phyloP scores from a whole-genome alignment of 345 rosid species.

The Schrenkiella parvula region DNA sequence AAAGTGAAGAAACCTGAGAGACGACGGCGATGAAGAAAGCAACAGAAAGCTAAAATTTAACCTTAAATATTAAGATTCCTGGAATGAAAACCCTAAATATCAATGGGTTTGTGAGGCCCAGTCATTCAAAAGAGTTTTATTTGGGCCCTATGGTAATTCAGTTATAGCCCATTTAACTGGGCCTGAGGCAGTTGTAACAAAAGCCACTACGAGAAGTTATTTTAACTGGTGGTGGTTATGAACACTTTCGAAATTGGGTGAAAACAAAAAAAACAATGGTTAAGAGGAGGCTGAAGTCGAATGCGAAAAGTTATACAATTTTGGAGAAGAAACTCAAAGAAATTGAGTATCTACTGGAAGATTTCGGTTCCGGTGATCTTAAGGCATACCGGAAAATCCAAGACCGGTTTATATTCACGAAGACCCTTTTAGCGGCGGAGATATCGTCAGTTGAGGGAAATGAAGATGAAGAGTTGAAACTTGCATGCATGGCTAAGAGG shows the following conservation, averaged over 20 bases:
- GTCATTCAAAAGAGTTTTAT: neutral
- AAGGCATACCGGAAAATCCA: neutral
- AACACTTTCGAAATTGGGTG: neutral
- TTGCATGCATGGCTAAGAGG: slow-evolving; percentile 20
- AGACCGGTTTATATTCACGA: slow-evolving; percentile 14
- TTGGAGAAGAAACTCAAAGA: slow-evolving; percentile 31
- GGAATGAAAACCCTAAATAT: neutral
- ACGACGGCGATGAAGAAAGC: neutral
- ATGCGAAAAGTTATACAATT: neutral
- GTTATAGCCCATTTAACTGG: neutral
- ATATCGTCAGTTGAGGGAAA: slow-evolving; percentile 1
- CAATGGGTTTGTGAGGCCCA: neutral
- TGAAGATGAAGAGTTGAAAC: slow-evolving; percentile 8
- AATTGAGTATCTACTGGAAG: neutral
- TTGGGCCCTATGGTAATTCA: neutral
- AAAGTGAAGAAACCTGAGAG: neutral
- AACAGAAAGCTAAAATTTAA: neutral
- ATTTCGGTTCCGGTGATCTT: neutral
- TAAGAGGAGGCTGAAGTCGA: neutral
- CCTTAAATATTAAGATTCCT: neutral
- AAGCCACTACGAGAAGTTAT: neutral
- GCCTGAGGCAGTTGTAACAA: neutral
- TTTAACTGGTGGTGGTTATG: too few relatives aligned
- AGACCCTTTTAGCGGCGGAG: slow-evolving; percentile 21
- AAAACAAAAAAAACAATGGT: neutral